These are phyloP conservation scores for Serendipita sp. DNA, from an alignment of 768 basidiomycete species.

Conservation along the genomic window DNA sequence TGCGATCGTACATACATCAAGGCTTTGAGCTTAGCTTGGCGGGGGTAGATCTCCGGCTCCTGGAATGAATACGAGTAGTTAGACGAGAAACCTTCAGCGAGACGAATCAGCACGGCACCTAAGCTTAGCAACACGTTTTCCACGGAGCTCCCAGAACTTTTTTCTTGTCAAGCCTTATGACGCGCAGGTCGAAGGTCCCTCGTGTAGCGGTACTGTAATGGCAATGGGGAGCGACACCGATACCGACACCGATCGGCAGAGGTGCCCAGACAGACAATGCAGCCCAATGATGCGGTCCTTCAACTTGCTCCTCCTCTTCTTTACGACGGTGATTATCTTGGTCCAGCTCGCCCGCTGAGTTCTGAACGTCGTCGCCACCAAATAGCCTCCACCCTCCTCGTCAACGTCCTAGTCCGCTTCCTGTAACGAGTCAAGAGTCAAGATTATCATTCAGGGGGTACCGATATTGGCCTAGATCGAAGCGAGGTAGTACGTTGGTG, in stretches of 20 bases:
- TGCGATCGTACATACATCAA: constrained; percentile 10
- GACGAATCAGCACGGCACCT: too few relatives aligned
- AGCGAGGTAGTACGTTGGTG: constrained; percentile 11
- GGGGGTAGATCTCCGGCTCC: constrained; percentile 12
- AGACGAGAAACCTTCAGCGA: too few relatives aligned
- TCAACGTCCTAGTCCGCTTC: constrained; percentile 10
- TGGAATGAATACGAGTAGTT: constrained; percentile 14
- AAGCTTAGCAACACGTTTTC: too few relatives aligned
- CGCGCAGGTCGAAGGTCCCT: too few relatives aligned
- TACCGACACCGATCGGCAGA: constrained; percentile 10
- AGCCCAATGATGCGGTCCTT: constrained; percentile 17
- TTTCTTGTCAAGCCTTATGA: too few relatives aligned
- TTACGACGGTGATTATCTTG: constrained; percentile 13
- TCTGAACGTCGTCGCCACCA: constrained; percentile 6
- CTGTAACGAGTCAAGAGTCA: constrained; percentile 12
- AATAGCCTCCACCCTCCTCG: constrained; percentile 8
- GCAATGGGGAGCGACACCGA: constrained; percentile 12
- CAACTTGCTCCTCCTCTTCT: constrained; percentile 14
- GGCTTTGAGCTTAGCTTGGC: constrained; percentile 12
- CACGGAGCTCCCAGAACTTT: too few relatives aligned
- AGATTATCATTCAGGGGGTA: constrained; percentile 7
- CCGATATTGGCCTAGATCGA: constrained; percentile 17
- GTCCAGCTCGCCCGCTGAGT: constrained; percentile 10
- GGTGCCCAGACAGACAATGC: constrained; percentile 16
- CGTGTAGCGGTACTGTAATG: constrained; percentile 12